phyloP scores from a whole-genome alignment of 2,329 filamentous ascomycete genomes.

The Colletotrichum neosansevieriae region DNA sequence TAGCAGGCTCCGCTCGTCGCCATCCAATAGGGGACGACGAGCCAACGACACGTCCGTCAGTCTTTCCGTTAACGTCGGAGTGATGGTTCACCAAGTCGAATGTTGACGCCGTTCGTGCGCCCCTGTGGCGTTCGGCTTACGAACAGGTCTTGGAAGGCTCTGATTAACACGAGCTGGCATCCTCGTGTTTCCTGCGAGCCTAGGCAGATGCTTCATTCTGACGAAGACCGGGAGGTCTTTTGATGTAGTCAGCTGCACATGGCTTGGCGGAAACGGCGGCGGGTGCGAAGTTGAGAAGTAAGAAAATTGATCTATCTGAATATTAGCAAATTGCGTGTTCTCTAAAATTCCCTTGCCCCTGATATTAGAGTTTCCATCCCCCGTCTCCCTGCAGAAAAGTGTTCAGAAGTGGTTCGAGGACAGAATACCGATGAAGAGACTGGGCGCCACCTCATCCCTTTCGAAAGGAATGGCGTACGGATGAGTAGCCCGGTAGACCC shows the following conservation, averaged over 20 bases:
- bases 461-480: background rate
- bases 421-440: slow-evolving; percentile 10
- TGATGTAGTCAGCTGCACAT: background rate
- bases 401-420: background rate
- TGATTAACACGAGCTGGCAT: background rate
- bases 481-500: slow-evolving; percentile 5
- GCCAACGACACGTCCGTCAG: slow-evolving; percentile 5
- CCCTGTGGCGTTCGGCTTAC: slow-evolving; percentile 30
- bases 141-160: slow-evolving; percentile 3
- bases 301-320: slow-evolving; percentile 4
- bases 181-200: background rate
- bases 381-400: slow-evolving; percentile 6
- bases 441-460: slow-evolving; percentile 22
- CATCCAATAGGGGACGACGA: slow-evolving; percentile 9
- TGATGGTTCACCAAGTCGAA: background rate
- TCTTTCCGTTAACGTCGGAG: slow-evolving; percentile 22
- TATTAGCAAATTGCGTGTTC: background rate
- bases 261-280: slow-evolving; percentile 4
- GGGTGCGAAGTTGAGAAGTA: background rate
- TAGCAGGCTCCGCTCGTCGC: slow-evolving; percentile 19
- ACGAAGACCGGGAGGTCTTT: background rate
- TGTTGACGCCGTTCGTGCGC: slow-evolving; percentile 6
- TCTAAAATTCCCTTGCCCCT: slow-evolving; percentile 18
- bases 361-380: background rate
- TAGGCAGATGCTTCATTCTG: background rate